Conservation (phyloP, 768 basidiomycete species). For the Trametopsis cervina region DNA sequence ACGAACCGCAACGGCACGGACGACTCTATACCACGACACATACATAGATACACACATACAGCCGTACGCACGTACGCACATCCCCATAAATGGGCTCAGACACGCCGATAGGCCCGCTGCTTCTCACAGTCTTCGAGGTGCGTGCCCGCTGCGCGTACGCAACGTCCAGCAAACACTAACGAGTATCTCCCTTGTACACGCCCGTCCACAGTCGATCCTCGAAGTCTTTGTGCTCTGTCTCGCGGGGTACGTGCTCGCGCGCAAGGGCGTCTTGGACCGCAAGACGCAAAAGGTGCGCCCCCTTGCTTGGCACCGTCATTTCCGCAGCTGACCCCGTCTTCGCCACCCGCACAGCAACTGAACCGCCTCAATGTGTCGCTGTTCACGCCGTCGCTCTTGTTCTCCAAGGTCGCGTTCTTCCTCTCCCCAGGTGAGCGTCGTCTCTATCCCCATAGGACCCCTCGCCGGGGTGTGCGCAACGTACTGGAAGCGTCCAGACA, state of each 20-base stretch:
- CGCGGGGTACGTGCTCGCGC: slow-evolving; percentile 77
- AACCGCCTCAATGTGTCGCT: slow-evolving; percentile 83
- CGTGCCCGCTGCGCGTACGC: slow-evolving; percentile 10
- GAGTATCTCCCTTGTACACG: no score
- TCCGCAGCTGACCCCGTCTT: not conserved
- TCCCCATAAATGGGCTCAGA: no score
- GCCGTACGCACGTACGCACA: no score
- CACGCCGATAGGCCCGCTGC: slow-evolving; percentile 36
- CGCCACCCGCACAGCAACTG: slow-evolving; percentile 43
- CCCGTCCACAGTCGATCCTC: slow-evolving; percentile 71
- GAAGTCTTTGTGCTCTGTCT: slow-evolving; percentile 85
- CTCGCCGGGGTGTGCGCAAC: no score
- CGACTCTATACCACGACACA: no score
- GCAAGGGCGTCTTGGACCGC: slow-evolving; percentile 79
- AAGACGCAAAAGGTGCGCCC: slow-evolving; percentile 72
- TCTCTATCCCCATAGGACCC: no score
- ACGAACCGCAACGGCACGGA: no score
- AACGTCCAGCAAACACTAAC: no score
- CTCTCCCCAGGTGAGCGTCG: slow-evolving; percentile 48
- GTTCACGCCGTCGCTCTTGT: slow-evolving; percentile 83
- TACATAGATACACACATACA: no score
- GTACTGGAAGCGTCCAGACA: no score
- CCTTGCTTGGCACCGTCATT: not conserved
- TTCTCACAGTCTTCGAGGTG: slow-evolving; percentile 55
- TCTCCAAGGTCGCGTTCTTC: slow-evolving; percentile 94